Evolutionary conservation across 257 asterid species (phyloP), one percentile per base, ranked within the genome.

Genomic region (Solanum paucissectum): DNA sequence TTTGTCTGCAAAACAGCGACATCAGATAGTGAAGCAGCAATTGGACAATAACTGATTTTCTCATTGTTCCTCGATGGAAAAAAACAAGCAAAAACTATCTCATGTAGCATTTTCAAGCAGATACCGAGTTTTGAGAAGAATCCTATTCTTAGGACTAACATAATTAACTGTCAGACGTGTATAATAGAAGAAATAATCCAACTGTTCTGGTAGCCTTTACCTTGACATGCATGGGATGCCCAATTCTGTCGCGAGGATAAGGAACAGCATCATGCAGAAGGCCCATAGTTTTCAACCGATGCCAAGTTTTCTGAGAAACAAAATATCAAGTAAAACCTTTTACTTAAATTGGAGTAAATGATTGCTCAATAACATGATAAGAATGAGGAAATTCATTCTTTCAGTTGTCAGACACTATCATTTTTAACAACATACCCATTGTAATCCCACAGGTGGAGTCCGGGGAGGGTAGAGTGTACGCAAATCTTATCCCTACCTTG

Each of bases 191-290:
- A 79, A 52, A 49, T 18, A 18, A 71, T 18, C 14, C 38, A 82
- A 82, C 10, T 49, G 62, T 71, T 36, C 79, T 42, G 87, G 37
- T 9, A 29, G 44, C 52, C 29, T 86, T 86, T 91, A 96, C 99
- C 99, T 96, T 96, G 88, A 91, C 95, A 88, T 96, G 99, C 99
- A 96, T 96, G 75, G 99, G 99, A 87, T 90, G 86, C 86, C 98
- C 97, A 60, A 88, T 88, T 90, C 98, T 90, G 86, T 90, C 87
- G 86, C 77, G 74, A 46, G 95, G 94, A 92, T 86, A 91, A 79
- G 99, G 99, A 91, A 94, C 85, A 25, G 97, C 98, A 90, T 96
- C 99, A 85, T 93, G 95, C 86, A 96, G 95, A 90, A 96, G 93
- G 88, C 97, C 95, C 25, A 90, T 87, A 46, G 87, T 88, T 91